Evolutionary conservation across 1,139 yeast genomes (phyloP).

Genomic region (Geotrichum citri-aurantii): DNA sequence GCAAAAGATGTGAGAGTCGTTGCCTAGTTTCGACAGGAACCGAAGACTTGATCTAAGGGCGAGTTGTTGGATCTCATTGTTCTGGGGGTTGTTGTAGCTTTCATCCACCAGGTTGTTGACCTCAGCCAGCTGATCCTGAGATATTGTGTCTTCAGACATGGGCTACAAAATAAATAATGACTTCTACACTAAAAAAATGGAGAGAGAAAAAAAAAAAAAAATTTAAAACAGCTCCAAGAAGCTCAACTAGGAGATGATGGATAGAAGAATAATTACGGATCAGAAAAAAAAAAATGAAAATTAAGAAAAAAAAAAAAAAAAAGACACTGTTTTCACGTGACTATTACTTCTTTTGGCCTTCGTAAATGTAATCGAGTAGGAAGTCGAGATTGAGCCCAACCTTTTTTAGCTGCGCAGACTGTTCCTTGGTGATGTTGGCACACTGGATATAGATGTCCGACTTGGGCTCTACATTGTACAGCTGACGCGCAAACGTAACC

Average conservation of each 20-base stretch:
- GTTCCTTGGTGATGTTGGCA: constrained; percentile 49
- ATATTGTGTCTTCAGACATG: constrained; percentile 1
- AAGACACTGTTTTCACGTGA: neutral
- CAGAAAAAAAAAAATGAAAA: neutral
- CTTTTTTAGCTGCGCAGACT: constrained; percentile 54
- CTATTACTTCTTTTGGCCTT: constrained; percentile 13
- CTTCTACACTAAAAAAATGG: neutral
- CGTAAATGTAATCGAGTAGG: constrained; percentile 24
- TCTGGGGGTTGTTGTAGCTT: constrained; percentile 15
- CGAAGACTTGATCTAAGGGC: constrained; percentile 13
- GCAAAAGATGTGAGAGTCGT: constrained; percentile 14
- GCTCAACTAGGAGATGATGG: neutral
- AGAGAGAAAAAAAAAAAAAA: neutral
- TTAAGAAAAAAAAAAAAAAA: neutral
- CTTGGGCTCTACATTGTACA: constrained; percentile 55
- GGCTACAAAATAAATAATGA: neutral
- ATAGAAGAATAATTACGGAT: neutral
- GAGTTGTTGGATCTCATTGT: constrained; percentile 13
- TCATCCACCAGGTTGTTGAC: constrained; percentile 13
- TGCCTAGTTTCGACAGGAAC: constrained; percentile 11
- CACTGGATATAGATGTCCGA: constrained; percentile 49
- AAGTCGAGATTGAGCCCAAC: constrained; percentile 73
- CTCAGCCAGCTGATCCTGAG: constrained; percentile 10
- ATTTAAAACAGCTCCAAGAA: neutral
- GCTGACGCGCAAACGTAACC: constrained; percentile 56